phyloP scores from a whole-genome alignment of 2,329 filamentous ascomycete genomes.

The Coniella lustricola region DNA sequence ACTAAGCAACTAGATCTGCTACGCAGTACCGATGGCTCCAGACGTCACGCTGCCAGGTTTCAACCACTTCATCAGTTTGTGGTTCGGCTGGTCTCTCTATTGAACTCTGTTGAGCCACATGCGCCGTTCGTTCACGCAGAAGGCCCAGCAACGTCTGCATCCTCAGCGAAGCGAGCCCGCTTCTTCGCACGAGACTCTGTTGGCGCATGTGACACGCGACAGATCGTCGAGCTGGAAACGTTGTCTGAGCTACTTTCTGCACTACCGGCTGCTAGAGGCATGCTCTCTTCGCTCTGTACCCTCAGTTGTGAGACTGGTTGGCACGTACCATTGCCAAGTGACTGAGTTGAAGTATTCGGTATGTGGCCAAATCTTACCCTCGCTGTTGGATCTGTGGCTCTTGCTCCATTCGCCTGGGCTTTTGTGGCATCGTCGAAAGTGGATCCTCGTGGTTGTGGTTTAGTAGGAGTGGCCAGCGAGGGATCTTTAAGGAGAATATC shows the following conservation, averaged over 20 bases:
- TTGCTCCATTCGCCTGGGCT: too few species aligned
- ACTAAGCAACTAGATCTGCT: too few species aligned
- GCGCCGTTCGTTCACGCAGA: background rate
- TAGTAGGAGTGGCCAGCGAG: background rate
- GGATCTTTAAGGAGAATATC: constrained; percentile 31
- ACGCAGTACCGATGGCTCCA: background rate
- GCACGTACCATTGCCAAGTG: background rate
- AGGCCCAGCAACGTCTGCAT: background rate
- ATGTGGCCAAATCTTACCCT: background rate
- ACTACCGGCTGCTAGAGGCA: background rate
- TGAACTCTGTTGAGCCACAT: background rate
- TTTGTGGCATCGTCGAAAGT: too few species aligned
- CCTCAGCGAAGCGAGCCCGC: constrained; percentile 6
- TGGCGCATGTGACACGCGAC: background rate
- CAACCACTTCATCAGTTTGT: too few species aligned
- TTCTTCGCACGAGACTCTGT: background rate
- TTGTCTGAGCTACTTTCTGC: background rate
- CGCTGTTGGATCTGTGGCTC: too few species aligned
- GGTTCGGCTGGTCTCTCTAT: background rate
- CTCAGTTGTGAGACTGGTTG: background rate
- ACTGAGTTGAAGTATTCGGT: background rate
- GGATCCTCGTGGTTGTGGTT: too few species aligned
- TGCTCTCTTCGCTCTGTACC: background rate
- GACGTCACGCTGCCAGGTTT: too few species aligned
- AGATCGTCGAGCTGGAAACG: background rate